Conservation (phyloP, 768 basidiomycete species). For the Austroboletus eburneus region DNA sequence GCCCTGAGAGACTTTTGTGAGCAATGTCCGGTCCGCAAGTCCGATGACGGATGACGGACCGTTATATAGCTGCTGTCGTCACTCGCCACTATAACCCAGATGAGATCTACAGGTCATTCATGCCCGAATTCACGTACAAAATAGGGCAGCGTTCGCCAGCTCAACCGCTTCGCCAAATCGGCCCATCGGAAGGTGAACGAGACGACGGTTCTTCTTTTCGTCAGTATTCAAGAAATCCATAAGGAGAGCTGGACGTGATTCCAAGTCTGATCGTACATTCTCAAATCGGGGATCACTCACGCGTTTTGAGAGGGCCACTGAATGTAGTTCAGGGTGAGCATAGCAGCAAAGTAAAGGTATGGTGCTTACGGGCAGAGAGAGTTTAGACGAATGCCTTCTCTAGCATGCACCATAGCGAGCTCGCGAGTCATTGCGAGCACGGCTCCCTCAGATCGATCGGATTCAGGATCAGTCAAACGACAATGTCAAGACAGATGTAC, state of each 20-base stretch:
- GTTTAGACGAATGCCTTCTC: slow-evolving; percentile 95
- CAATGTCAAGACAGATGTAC: slow-evolving; percentile 33
- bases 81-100: slow-evolving; percentile 60
- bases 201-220: slow-evolving; percentile 88
- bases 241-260: slow-evolving; percentile 63
- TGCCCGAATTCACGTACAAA: slow-evolving; percentile 56
- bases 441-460: slow-evolving; percentile 56
- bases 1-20: slow-evolving; percentile 43
- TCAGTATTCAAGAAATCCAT: slow-evolving; percentile 98
- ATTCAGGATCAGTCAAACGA: slow-evolving; percentile 7
- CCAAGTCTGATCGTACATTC: background rate
- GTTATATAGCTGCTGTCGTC: slow-evolving; percentile 97
- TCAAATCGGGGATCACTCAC: slow-evolving; percentile 41
- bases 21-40: slow-evolving; percentile 2
- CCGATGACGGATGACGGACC: slow-evolving; percentile 41
- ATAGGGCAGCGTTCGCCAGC: slow-evolving; percentile 87
- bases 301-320: slow-evolving; percentile 93
- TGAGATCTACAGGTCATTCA: slow-evolving; percentile 6
- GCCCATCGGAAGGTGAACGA: slow-evolving; percentile 94
- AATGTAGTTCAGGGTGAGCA: slow-evolving; percentile 5
- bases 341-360: background rate
- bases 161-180: slow-evolving; percentile 97
- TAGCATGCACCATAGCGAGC: slow-evolving; percentile 95
- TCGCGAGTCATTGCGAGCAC: slow-evolving; percentile 99
- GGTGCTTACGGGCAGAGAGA: slow-evolving; percentile 86